Evolutionary conservation across 2,329 filamentous ascomycete genomes (phyloP), one percentile per base, ranked within the genome.

Genomic region (Ophiostoma australiae): DNA sequence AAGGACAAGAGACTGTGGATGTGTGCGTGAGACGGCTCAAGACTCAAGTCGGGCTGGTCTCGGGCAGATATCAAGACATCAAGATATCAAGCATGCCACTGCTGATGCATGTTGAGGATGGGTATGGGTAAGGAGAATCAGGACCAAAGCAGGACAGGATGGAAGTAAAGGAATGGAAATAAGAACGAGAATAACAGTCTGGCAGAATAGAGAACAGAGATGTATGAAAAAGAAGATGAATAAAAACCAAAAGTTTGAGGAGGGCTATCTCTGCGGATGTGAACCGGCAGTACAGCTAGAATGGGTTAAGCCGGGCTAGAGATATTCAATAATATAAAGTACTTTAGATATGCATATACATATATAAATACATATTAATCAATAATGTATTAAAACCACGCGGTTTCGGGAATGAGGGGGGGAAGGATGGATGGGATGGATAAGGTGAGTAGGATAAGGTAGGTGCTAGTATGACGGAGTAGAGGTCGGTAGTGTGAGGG

Each of bases 361-460:
- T 20, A n/a, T n/a, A 48, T 41, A 41, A 41, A 41, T 52, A 55
- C 37, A 35, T 20, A 37, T 39, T n/a, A 65, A 37, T 35, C 2
- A n/a, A 37, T n/a, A 65, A 10, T 15, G 17, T 31, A 52, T 35
- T 33, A 39, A 23, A 41, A 69, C 52, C 69, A 69, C 69, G 69
- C 71, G 71, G 68, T 63, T 72, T 66, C 66, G 41, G 68, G 58
- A 69, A 58, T 67, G 58, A 44, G 58, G 69, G 71, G 71, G n/a
- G 39, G 17, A 48, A 33, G 41, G 39, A 41, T 41, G 66, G 67
- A 61, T 58, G n/a, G n/a, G 61, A 48, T 58, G 39, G 66, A 48
- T 31, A 27, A 31, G 69, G 39, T 48, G 48, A 23, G 52, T 10
- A 48, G 44, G 44, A 48, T 48, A 48, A 48, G 44, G 44, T 48